A percentile compares a stretch with the other conserved stretches of the same genome.
Evolutionary conservation across 495 filamentous ascomycete genomes (phyloP).

Genomic region (Hypoxylon rickii): DNA sequence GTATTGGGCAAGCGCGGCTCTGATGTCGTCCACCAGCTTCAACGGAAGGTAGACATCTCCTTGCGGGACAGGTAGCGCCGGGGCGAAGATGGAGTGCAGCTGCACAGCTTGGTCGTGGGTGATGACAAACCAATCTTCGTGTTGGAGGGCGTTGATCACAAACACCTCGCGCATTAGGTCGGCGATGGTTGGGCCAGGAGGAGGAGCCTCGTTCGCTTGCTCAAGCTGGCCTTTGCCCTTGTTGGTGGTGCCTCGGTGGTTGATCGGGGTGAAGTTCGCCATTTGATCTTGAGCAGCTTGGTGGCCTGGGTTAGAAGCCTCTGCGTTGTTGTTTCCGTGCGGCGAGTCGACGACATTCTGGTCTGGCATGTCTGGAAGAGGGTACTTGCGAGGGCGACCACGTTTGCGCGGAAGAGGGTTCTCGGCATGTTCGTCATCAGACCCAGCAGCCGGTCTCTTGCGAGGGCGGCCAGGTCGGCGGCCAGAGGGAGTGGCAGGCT

Average conservation of each 20-base stretch:
- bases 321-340: too few relatives aligned
- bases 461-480: not conserved
- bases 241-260: too few relatives aligned
- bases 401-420: not conserved
- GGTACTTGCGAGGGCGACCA: not conserved
- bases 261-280: too few relatives aligned
- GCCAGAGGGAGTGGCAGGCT: not conserved
- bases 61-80: not conserved
- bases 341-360: not conserved
- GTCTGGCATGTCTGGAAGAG: not conserved
- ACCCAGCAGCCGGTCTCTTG: too few relatives aligned
- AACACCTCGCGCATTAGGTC: not conserved
- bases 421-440: too few relatives aligned
- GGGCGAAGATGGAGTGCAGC: constrained; percentile 2
- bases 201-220: not conserved
- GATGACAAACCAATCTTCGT: not conserved
- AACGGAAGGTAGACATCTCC: not conserved
- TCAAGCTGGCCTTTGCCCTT: not conserved
- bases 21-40: not conserved
- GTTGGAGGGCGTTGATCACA: not conserved
- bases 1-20: not conserved
- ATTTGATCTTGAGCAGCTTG: not conserved
- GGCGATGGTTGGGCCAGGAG: not conserved
- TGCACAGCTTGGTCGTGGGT: not conserved
- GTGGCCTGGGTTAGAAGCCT: not conserved